Base-by-base conservation (phyloP, 1,284 basidiomycete species). In the Melampsora abietis-canadensis region DNA sequence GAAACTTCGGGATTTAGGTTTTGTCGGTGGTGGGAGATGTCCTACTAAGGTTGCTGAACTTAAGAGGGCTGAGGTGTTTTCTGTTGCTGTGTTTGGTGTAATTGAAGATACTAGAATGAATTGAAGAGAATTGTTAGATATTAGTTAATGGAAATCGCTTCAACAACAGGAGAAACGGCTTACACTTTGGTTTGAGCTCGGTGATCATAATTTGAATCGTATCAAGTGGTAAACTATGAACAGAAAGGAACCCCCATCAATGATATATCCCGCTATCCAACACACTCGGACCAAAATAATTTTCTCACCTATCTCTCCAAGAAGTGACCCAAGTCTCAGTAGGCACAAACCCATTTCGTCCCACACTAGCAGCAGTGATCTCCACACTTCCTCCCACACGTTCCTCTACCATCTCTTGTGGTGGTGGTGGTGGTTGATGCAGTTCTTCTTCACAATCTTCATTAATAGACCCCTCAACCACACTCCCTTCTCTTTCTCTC, bases 171-270 rank as follows among this genome's bases (percentile, higher is more conserved):
- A 8, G 1, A 27, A 27, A 21, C 2, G n/a, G 10, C 37, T 74
- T 66, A 66, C 70, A 51, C 66, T 74, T 74, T 12, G 70, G 70
- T 44, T 74, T 74, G 19, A 74, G 30, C 40, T 74, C 70, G 12
- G 47, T 74, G 14, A 74, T 21, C 70, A 74, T 74, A 44, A 74
- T 74, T 61, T 74, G 70, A 30, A 74, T 74, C 0, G 70, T 66
- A 61, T 74, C 70, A 51, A 74, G 57, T 19, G 70, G 70, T 19
- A 74, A 66, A 66, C 70, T 74, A 66, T 24, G 15, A 46, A 44
- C 44, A 24, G 7, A 57, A 40, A 31, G 17, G 1, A 57, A 3
- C 0, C 57, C 2, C 15, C 15, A 54, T 27, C 27, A 37, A 40
- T 65, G 8, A 27, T 37, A 14, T 65, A 4, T 46, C 34, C 34